Evolutionary conservation across 768 basidiomycete genomes (phyloP).

Genomic region (Leccinum barrowsii): DNA sequence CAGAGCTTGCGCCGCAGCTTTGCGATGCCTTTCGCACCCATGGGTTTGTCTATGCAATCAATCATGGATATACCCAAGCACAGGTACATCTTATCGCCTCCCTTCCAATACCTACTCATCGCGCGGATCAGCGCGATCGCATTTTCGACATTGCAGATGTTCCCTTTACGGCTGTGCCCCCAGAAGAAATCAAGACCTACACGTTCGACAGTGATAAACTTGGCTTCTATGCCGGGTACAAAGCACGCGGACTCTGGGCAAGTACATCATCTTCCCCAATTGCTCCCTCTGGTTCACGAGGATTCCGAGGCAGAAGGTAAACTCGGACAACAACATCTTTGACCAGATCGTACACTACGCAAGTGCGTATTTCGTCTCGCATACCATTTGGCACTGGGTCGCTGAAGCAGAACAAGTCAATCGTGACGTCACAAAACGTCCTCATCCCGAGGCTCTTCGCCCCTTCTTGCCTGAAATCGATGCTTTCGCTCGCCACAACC

Average conservation of each 20-base stretch:
- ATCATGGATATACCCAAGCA: slow-evolving; percentile 38
- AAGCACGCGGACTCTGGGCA: slow-evolving; percentile 28
- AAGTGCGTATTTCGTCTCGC: slow-evolving; percentile 32
- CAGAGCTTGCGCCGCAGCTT: slow-evolving; percentile 38
- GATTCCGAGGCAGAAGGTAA: slow-evolving; percentile 43
- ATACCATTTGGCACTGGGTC: too few species aligned
- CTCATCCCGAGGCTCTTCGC: slow-evolving; percentile 46
- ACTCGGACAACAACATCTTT: slow-evolving; percentile 41
- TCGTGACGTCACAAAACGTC: slow-evolving; percentile 39
- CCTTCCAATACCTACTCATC: slow-evolving; percentile 10
- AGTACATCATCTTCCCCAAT: not conserved
- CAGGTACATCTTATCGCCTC: slow-evolving; percentile 21
- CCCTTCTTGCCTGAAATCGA: slow-evolving; percentile 52
- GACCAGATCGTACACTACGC: slow-evolving; percentile 61
- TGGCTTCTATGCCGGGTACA: slow-evolving; percentile 50
- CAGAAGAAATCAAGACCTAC: slow-evolving; percentile 37
- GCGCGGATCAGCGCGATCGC: slow-evolving; percentile 35
- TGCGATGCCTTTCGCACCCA: slow-evolving; percentile 43
- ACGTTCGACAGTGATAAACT: slow-evolving; percentile 35
- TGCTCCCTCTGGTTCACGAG: not conserved
- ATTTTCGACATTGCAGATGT: slow-evolving; percentile 49
- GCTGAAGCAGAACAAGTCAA: slow-evolving; percentile 36
- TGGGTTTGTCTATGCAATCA: slow-evolving; percentile 41
- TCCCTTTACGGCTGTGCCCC: slow-evolving; percentile 39
- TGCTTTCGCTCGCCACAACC: slow-evolving; percentile 47